phyloP scores from a whole-genome alignment of 2,329 filamentous ascomycete genomes.

The Claviceps pazoutovae region DNA sequence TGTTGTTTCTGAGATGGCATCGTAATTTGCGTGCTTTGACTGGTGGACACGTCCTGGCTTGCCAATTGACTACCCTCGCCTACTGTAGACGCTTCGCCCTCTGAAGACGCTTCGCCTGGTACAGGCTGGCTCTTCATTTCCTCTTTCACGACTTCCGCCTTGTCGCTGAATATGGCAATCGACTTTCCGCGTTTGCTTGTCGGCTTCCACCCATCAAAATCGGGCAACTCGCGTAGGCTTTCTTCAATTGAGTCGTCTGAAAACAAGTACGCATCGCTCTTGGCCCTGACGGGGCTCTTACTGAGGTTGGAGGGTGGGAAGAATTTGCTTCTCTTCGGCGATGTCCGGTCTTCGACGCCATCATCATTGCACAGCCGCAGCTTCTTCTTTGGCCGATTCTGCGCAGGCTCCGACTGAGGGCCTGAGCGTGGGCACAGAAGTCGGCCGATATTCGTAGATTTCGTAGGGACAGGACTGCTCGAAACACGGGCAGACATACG shows the following conservation, averaged over 20 bases:
- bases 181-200: constrained; percentile 20
- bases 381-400: constrained; percentile 39
- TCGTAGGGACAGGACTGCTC: constrained; percentile 9
- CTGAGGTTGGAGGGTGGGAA: constrained; percentile 25
- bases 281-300: constrained; percentile 15
- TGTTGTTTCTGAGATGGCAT: neutral
- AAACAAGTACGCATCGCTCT: constrained; percentile 30
- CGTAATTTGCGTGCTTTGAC: neutral
- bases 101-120: neutral
- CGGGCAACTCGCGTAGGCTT: constrained; percentile 35
- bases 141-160: constrained; percentile 13
- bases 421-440: constrained; percentile 3
- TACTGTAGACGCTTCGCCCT: neutral
- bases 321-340: constrained; percentile 38
- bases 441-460: constrained; percentile 7
- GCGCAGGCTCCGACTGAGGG: constrained; percentile 11
- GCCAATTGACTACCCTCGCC: constrained; percentile 3
- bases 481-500: constrained; percentile 24
- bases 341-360: constrained; percentile 15
- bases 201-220: constrained; percentile 34
- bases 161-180: constrained; percentile 33
- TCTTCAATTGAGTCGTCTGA: constrained; percentile 47
- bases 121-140: constrained; percentile 7
- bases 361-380: constrained; percentile 37
- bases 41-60: neutral